These are phyloP conservation scores for Apiotrichum mycotoxinovorans DNA, from an alignment of 1,284 basidiomycete genomes.

Conservation along the genomic window DNA sequence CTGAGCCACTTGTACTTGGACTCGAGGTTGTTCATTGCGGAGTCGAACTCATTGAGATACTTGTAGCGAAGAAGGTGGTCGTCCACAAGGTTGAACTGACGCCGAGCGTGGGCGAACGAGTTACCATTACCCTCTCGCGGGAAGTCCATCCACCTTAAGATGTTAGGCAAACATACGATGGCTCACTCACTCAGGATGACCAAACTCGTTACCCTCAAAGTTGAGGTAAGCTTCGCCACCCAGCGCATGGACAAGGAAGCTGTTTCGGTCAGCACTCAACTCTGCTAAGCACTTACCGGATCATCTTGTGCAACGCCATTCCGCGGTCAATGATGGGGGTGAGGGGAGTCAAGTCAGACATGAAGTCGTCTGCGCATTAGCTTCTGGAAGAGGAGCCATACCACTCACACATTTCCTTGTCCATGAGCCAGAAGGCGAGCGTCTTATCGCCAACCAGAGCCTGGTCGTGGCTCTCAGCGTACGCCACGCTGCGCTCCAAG, in stretches of 20 bases:
- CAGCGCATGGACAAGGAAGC: constrained; percentile 81
- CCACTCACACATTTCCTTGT: constrained; percentile 93
- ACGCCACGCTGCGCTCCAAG: constrained; percentile 87
- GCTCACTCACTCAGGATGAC: constrained; percentile 78
- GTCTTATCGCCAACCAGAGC: constrained; percentile 98
- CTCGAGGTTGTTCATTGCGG: constrained; percentile 86
- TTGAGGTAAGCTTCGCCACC: constrained; percentile 97
- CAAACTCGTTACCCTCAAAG: constrained; percentile 98
- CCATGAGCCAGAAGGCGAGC: constrained; percentile 98
- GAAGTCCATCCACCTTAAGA: constrained; percentile 91
- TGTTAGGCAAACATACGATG: neutral
- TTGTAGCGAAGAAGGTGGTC: constrained; percentile 79
- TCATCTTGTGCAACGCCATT: constrained; percentile 93
- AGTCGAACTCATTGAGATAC: constrained; percentile 90
- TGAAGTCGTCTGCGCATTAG: constrained; percentile 69
- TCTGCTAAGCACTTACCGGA: constrained; percentile 62
- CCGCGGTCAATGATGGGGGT: constrained; percentile 87
- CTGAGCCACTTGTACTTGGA: constrained; percentile 77
- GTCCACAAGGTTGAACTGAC: constrained; percentile 94
- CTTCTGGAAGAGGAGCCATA: neutral
- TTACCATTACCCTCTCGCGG: constrained; percentile 91
- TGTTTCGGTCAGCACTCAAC: constrained; percentile 42
- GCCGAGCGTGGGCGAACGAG: constrained; percentile 91
- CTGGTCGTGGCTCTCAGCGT: constrained; percentile 96
- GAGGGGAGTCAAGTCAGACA: constrained; percentile 84